These are phyloP conservation scores for Secale cereale DNA, from an alignment of 176 grass and related monocot genomes.

Conservation along the genomic window DNA sequence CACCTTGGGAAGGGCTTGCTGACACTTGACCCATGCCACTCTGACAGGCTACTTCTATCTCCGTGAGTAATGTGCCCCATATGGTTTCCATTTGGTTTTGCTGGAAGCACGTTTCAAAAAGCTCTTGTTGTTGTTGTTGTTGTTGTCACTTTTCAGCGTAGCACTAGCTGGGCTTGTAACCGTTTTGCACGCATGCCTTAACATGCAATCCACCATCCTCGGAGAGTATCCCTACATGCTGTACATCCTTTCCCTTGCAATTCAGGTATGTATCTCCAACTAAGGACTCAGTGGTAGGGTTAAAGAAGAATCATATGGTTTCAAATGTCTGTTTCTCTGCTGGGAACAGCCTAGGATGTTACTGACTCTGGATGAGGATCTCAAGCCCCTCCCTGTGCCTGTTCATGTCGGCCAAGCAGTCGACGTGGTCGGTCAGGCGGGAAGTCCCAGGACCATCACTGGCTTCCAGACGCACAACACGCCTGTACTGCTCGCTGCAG, in stretches of 20 bases:
- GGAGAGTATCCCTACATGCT: constrained; percentile 96
- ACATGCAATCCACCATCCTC: constrained; percentile 88
- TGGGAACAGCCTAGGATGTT: constrained; percentile 87
- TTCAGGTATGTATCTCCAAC: constrained; percentile 57
- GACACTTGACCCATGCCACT: constrained; percentile 93
- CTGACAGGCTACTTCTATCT: constrained; percentile 87
- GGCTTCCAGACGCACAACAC: constrained; percentile 97
- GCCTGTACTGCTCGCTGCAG: constrained; percentile 89
- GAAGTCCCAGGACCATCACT: constrained; percentile 93
- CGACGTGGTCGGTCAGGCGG: constrained; percentile 89
- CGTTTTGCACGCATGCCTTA: constrained; percentile 80
- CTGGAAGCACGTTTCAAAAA: not conserved
- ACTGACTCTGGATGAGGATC: constrained; percentile 88
- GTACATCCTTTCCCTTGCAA: constrained; percentile 79
- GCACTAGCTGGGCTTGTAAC: constrained; percentile 90
- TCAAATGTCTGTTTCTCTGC: not conserved
- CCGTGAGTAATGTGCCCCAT: constrained; percentile 52
- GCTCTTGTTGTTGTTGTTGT: not conserved
- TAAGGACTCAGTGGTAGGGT: not conserved
- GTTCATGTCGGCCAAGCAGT: constrained; percentile 95
- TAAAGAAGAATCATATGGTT: not conserved
- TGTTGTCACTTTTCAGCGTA: constrained; percentile 42
- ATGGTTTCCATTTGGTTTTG: not conserved
- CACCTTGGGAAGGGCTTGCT: constrained; percentile 96
- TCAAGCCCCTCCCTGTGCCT: constrained; percentile 81